phyloP scores from a whole-genome alignment of 2,329 filamentous ascomycete species.

The Thelonectria discophora region DNA sequence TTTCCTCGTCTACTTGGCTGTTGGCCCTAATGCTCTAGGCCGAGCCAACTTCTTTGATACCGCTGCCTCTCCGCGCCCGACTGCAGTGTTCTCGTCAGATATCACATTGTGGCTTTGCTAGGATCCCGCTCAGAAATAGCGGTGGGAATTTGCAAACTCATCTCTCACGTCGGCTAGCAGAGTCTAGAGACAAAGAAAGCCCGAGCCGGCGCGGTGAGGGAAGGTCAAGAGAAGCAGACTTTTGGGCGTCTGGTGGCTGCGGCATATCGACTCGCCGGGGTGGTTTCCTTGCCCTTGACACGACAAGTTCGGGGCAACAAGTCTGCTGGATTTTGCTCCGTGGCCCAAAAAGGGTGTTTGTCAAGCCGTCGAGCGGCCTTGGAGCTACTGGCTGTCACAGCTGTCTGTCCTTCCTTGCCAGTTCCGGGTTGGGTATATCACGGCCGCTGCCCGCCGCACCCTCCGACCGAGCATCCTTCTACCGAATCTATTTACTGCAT shows the following conservation, averaged over 20 bases:
- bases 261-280: constrained; percentile 22
- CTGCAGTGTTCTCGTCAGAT: constrained; percentile 37
- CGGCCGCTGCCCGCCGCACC: constrained; percentile 39
- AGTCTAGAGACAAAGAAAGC: constrained; percentile 37
- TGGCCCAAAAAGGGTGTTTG: constrained; percentile 39
- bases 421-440: constrained; percentile 41
- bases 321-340: constrained; percentile 25
- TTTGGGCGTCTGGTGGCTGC: constrained; percentile 37
- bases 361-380: constrained; percentile 38
- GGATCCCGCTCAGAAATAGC: constrained; percentile 33
- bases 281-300: constrained; percentile 34
- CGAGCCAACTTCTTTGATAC: constrained; percentile 23
- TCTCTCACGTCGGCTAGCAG: constrained; percentile 30
- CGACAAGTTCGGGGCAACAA: constrained; percentile 27
- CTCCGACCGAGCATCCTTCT: constrained; percentile 38
- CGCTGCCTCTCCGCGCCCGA: constrained; percentile 19
- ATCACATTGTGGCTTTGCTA: constrained; percentile 42
- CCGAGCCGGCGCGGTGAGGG: constrained; percentile 20
- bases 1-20: constrained; percentile 18
- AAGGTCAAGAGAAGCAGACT: constrained; percentile 27
- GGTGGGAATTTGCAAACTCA: constrained; percentile 37
- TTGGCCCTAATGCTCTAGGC: constrained; percentile 24
- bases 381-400: constrained; percentile 31
- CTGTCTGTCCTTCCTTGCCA: constrained; percentile 39
- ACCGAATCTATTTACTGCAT: constrained; percentile 26